Conservation (phyloP, 768 basidiomycete genomes). For the Cyathus striatus region DNA sequence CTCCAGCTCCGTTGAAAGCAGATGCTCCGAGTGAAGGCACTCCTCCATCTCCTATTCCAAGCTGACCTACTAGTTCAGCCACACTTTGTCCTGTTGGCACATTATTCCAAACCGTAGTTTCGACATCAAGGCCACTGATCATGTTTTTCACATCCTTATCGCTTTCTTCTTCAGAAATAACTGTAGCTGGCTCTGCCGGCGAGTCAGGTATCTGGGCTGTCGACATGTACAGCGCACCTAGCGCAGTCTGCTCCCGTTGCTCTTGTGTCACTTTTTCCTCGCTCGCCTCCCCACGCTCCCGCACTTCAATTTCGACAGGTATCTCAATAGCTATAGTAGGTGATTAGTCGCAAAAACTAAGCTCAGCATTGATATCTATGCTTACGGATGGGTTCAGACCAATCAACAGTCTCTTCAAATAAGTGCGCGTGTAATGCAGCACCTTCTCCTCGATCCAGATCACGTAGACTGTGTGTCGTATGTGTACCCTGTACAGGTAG, state of each 20-base stretch:
- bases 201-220: constrained; percentile 71
- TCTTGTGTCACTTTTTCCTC: constrained; percentile 68
- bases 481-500: constrained; percentile 63
- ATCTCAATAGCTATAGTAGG: constrained; percentile 51
- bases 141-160: constrained; percentile 60
- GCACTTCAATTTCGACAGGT: constrained; percentile 48
- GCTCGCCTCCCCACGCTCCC: constrained; percentile 60
- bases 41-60: constrained; percentile 36
- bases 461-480: constrained; percentile 67
- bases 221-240: constrained; percentile 72
- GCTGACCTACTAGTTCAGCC: constrained; percentile 65
- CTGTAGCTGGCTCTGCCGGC: constrained; percentile 57
- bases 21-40: constrained; percentile 33
- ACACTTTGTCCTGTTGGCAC: constrained; percentile 32
- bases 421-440: constrained; percentile 77
- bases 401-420: constrained; percentile 85
- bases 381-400: constrained; percentile 81
- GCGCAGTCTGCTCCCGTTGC: constrained; percentile 71
- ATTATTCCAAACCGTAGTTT: constrained; percentile 60
- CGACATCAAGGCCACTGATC: constrained; percentile 65
- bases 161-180: constrained; percentile 64
- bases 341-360: not conserved
- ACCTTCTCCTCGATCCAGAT: constrained; percentile 85
- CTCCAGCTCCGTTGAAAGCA: constrained; percentile 22
- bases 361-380: constrained; percentile 11